Percentiles rank a stretch among this genome's conserved stretches.
phyloP scores from a whole-genome alignment of 2,329 filamentous ascomycete species.

The Tolypocladium capitatum region DNA sequence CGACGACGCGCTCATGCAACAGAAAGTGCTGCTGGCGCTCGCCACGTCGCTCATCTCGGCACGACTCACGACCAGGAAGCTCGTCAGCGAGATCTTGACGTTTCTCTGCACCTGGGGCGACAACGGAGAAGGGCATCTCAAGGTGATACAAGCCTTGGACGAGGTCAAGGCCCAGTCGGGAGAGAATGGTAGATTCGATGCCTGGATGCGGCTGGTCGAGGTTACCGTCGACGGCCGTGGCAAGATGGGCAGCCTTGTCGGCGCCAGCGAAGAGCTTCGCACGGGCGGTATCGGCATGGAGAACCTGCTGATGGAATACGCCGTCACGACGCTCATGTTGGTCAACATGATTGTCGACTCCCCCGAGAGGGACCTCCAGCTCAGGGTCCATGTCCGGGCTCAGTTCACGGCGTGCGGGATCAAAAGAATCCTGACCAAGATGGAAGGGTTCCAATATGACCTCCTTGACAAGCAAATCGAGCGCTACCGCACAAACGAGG shows the following conservation, averaged over 20 bases:
- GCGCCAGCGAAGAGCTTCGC: slow-evolving; percentile 89
- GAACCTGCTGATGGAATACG: slow-evolving; percentile 98
- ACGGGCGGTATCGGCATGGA: slow-evolving; percentile 97
- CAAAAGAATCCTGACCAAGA: slow-evolving; percentile 86
- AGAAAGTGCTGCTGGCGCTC: slow-evolving; percentile 79
- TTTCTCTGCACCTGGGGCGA: slow-evolving; percentile 93
- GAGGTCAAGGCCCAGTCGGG: slow-evolving; percentile 75
- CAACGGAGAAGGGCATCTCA: slow-evolving; percentile 70
- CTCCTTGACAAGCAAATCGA: slow-evolving; percentile 97
- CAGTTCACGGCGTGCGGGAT: slow-evolving; percentile 95
- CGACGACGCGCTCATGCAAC: slow-evolving; percentile 82
- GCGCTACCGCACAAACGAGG: slow-evolving; percentile 82
- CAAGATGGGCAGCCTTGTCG: slow-evolving; percentile 97
- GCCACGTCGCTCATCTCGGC: slow-evolving; percentile 79
- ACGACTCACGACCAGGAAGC: slow-evolving; percentile 78
- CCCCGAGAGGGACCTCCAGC: slow-evolving; percentile 73
- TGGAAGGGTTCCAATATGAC: slow-evolving; percentile 97
- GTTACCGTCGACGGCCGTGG: slow-evolving; percentile 93
- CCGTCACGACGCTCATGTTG: slow-evolving; percentile 83
- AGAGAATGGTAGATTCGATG: slow-evolving; percentile 91
- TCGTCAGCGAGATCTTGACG: slow-evolving; percentile 91
- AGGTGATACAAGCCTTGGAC: slow-evolving; percentile 88
- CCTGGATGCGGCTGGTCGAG: slow-evolving; percentile 97
- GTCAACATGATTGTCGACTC: slow-evolving; percentile 96
- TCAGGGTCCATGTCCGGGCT: slow-evolving; percentile 86